Evolutionary conservation across 1,284 basidiomycete genomes (phyloP), one percentile per base, ranked within the genome.

Genomic region (Pseudozyma sp.): DNA sequence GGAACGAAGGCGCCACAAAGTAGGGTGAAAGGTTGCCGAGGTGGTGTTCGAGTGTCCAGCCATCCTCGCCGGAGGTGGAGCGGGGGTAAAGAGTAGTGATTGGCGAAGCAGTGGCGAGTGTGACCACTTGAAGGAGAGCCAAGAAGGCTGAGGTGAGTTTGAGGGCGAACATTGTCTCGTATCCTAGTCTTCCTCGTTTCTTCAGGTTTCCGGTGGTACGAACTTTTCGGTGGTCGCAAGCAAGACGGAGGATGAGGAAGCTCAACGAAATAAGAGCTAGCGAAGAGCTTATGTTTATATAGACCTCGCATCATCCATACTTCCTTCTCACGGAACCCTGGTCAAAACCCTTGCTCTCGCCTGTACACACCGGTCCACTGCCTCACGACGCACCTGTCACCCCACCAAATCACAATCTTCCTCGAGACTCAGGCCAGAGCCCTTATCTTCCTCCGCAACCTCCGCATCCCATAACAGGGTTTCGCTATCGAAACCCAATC

Each of bases 1-100:
- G 78, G 13, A 80, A 64, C 11, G 39, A 40, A 8, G 87, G 86
- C 0, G 84, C 85, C 60, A 84, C 82, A 56, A 88, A 19, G 87
- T 87, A 42, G 83, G 85, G 70, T 86, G 78, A 81, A 54, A 83
- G 67, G 50, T 75, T 73, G 78, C 58, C 70, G 25, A 61, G 59
- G 34, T 58, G 63, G 21, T 61, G 47, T 36, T 70, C 49, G 42
- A 70, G 51, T 10, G 49, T 35, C 10, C 54, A 65, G 14, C 42
- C 31, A 12, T 14, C n/a, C 31, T 42, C 36, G n/a, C 7, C 11
- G 40, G 11, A 1, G 2, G 55, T 39, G 2, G 40, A 4, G 44
- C 44, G 8, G 10, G 44, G 31, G 13, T 35, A 31, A 52, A 60
- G 11, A 4, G 50, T 21, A 8, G 53, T 52, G 54, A 60, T 40